Evolutionary conservation across 495 filamentous ascomycete genomes (phyloP).

Genomic region (Tuber melanosporum): DNA sequence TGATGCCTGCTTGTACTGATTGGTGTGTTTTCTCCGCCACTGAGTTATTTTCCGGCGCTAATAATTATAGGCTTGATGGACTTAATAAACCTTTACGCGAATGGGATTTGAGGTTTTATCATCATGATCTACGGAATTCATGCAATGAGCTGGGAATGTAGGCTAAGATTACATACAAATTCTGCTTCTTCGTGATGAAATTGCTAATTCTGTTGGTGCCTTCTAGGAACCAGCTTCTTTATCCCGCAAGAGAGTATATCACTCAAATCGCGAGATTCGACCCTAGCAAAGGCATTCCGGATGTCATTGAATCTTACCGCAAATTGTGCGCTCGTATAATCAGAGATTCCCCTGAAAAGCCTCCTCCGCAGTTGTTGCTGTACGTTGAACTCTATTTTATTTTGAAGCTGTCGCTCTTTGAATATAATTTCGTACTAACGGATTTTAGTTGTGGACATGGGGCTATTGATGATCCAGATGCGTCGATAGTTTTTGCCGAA

Average conservation of each 20-base stretch:
- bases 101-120: conserved; percentile 71
- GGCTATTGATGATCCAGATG: conserved; percentile 81
- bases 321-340: conserved; percentile 60
- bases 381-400: conserved; percentile 23
- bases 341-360: conserved; percentile 44
- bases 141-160: conserved; percentile 57
- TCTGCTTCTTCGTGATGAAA: not conserved
- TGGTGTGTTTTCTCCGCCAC: conserved; percentile 49
- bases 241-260: conserved; percentile 70
- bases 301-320: conserved; percentile 70
- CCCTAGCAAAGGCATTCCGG: conserved; percentile 76
- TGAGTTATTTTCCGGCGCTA: not conserved
- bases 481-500: conserved; percentile 63
- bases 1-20: conserved; percentile 79
- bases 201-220: conserved; percentile 14
- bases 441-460: conserved; percentile 58
- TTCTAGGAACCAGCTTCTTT: conserved; percentile 57
- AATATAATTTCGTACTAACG: conserved; percentile 7
- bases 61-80: conserved; percentile 62
- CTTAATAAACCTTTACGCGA: conserved; percentile 71
- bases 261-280: conserved; percentile 81
- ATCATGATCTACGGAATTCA: conserved; percentile 62
- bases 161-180: conserved; percentile 18
- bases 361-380: conserved; percentile 68
- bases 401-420: not conserved